These are phyloP conservation scores for Nicotiana sylvestris DNA, from an alignment of 257 asterid species.

Conservation along the genomic window DNA sequence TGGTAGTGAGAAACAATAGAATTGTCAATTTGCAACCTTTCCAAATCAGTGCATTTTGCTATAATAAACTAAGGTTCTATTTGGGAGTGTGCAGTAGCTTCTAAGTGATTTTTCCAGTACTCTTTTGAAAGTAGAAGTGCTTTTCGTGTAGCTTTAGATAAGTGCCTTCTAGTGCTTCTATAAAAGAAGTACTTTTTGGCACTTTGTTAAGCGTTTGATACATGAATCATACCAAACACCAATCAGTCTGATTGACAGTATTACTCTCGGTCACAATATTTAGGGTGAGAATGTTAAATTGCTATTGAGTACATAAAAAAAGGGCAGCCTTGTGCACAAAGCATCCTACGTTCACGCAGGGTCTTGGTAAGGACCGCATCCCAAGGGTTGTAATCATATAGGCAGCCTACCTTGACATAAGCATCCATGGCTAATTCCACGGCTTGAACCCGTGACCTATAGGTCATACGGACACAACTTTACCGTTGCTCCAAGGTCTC, in stretches of 20 bases:
- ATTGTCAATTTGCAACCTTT: background rate
- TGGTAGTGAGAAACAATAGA: background rate
- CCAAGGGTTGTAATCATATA: no score
- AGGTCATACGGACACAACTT: no score
- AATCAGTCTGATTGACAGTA: background rate
- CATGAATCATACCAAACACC: background rate
- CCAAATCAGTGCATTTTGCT: background rate
- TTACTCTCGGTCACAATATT: background rate
- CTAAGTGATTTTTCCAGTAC: background rate
- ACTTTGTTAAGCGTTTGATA: background rate
- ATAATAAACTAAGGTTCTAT: background rate
- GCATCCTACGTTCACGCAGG: no score
- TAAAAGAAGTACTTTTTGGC: background rate
- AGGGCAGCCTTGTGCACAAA: no score
- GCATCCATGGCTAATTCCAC: no score
- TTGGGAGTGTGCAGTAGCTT: background rate
- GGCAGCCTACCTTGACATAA: no score
- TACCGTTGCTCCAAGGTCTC: no score
- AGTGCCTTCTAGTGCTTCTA: background rate
- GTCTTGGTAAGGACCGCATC: no score
- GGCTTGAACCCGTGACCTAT: no score
- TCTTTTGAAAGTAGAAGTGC: background rate
- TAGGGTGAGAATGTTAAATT: background rate
- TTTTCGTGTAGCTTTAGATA: background rate
- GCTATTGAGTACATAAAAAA: background rate